Percentiles rank a stretch among this genome's conserved stretches.
phyloP scores from a whole-genome alignment of 345 rosid genomes.

The Angophora floribunda region DNA sequence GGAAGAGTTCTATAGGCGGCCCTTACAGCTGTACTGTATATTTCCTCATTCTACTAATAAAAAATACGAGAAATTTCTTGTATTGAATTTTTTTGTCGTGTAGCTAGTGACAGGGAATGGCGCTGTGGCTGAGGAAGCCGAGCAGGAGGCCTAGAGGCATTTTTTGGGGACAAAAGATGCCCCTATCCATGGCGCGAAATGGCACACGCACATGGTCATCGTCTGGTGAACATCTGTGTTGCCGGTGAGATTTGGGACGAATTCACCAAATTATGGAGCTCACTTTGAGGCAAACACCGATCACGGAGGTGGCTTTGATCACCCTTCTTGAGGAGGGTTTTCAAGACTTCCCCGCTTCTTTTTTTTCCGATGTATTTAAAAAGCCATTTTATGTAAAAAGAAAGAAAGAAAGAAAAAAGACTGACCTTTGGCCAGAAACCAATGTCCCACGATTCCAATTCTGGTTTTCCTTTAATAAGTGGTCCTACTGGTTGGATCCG shows the following conservation, averaged over 20 bases:
- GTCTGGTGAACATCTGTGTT: background rate
- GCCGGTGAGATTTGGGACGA: background rate
- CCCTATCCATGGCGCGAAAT: rapidly evolving
- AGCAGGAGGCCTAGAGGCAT: rapidly evolving
- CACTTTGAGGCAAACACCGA: background rate
- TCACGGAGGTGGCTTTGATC: background rate
- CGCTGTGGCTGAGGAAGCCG: background rate
- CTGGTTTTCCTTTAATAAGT: too few relatives aligned
- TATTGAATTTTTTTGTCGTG: background rate
- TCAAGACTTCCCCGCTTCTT: too few relatives aligned
- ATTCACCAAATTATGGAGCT: background rate
- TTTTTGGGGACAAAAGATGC: background rate
- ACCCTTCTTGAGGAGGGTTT: background rate
- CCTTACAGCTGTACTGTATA: too few relatives aligned
- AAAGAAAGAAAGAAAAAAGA: too few relatives aligned
- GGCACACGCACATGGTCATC: rapidly evolving
- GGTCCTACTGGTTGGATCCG: too few relatives aligned
- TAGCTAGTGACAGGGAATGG: background rate
- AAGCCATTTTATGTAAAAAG: too few relatives aligned
- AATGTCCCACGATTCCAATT: too few relatives aligned
- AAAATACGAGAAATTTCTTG: too few relatives aligned
- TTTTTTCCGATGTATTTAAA: too few relatives aligned
- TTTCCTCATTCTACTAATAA: background rate
- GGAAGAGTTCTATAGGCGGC: too few relatives aligned
- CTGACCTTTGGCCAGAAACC: too few relatives aligned